phyloP scores from a whole-genome alignment of 73 alveolate genomes.

The Tetrahymena malaccensis region DNA sequence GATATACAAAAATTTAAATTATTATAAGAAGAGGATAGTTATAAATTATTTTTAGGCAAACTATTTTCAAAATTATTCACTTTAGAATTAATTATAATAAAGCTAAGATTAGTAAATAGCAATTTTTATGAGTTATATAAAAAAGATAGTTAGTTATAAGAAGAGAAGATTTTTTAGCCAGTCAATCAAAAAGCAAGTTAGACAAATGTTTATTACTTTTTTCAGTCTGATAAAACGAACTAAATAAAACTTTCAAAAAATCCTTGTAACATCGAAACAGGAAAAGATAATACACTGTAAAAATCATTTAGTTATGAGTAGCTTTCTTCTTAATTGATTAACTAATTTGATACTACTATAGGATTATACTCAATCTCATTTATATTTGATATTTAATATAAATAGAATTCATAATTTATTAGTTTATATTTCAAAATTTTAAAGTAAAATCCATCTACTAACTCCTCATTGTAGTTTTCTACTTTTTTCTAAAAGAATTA shows the following conservation, averaged over 20 bases:
- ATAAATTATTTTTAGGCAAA: too few species aligned
- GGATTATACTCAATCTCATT: background rate
- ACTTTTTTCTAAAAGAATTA: background rate
- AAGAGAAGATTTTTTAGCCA: too few species aligned
- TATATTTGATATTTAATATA: background rate
- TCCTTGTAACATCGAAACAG: background rate
- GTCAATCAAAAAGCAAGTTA: too few species aligned
- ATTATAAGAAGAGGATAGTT: too few species aligned
- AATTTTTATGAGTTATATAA: too few species aligned
- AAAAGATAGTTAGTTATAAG: too few species aligned
- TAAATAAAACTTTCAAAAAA: background rate
- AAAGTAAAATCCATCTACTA: background rate
- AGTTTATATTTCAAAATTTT: background rate
- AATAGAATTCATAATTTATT: background rate
- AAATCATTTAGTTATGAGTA: background rate
- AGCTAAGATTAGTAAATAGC: too few species aligned
- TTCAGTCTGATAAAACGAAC: background rate
- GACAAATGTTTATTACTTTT: background rate
- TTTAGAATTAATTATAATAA: too few species aligned
- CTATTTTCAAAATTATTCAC: too few species aligned
- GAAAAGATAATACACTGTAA: background rate
- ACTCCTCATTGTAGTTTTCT: background rate
- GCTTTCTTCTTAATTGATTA: background rate
- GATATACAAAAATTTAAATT: too few species aligned
- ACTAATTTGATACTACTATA: background rate